These are phyloP conservation scores for Hymenoscyphus albidus DNA, from an alignment of 2,329 filamentous ascomycete species.

Conservation along the genomic window DNA sequence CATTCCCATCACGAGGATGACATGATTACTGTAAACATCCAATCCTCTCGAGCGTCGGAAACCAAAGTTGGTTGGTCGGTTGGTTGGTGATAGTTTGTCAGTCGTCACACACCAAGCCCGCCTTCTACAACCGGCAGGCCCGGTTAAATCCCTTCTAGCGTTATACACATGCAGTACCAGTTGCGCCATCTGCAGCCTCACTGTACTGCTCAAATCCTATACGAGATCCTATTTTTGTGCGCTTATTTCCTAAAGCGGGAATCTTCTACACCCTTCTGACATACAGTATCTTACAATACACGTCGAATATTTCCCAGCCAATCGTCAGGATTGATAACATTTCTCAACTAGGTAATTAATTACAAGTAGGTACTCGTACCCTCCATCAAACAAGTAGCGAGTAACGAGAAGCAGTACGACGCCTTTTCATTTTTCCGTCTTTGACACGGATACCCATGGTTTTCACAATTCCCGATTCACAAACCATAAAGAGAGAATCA, in stretches of 20 bases:
- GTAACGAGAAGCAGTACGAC: too few relatives aligned
- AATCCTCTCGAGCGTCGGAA: background rate
- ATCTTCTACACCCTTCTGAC: background rate
- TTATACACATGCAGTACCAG: background rate
- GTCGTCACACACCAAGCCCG: background rate
- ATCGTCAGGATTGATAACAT: too few relatives aligned
- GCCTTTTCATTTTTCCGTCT: too few relatives aligned
- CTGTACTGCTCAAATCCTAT: background rate
- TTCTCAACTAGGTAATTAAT: too few relatives aligned
- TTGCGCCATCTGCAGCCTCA: background rate
- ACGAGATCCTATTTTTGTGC: constrained; percentile 1
- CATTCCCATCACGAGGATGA: background rate
- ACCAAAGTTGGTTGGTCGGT: background rate
- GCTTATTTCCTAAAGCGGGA: background rate
- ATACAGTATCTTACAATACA: too few relatives aligned
- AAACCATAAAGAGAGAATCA: too few relatives aligned
- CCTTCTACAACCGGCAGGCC: background rate
- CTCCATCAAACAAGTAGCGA: too few relatives aligned
- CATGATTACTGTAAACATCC: background rate
- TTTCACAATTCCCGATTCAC: too few relatives aligned
- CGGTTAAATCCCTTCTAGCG: background rate
- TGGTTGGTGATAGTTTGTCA: background rate
- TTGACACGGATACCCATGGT: too few relatives aligned
- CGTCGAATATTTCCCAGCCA: too few relatives aligned
- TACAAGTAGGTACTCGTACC: too few relatives aligned